A percentile compares a stretch with the other conserved stretches of the same genome.
Evolutionary conservation across 2,329 filamentous ascomycete genomes (phyloP).

Genomic region (Dactylellina cionopaga): DNA sequence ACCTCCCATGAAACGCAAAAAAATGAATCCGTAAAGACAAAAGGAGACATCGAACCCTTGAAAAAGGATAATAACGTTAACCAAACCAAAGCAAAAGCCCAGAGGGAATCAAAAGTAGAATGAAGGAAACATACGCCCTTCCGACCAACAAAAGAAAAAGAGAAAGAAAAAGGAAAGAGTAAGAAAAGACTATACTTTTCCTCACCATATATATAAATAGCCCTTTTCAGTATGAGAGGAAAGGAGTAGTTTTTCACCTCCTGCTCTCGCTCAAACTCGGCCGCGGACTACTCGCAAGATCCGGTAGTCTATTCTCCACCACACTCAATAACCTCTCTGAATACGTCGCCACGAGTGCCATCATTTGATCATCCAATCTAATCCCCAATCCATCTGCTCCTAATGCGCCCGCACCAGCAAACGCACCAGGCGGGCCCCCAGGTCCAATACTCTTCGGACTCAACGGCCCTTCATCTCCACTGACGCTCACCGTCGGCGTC

Average conservation of each 20-base stretch:
- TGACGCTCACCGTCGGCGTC: slow-evolving; percentile 33
- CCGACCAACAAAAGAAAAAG: background rate
- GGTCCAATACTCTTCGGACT: slow-evolving; percentile 26
- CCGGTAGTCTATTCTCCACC: slow-evolving; percentile 39
- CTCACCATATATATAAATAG: background rate
- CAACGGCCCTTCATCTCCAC: slow-evolving; percentile 18
- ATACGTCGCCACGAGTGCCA: slow-evolving; percentile 44
- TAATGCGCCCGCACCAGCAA: background rate
- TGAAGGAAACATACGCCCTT: too few relatives aligned
- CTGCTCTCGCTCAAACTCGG: slow-evolving; percentile 28
- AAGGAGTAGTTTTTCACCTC: slow-evolving; percentile 14
- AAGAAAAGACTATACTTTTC: background rate
- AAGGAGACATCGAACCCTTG: too few relatives aligned
- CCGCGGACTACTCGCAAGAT: slow-evolving; percentile 28
- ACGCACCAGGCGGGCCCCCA: background rate
- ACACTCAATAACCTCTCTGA: slow-evolving; percentile 48
- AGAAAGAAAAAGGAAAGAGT: background rate
- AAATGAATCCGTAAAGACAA: slow-evolving; percentile 43
- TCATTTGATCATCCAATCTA: slow-evolving; percentile 49
- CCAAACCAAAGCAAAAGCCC: slow-evolving; percentile 1
- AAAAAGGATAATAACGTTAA: slow-evolving; percentile 35
- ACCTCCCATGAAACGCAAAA: slow-evolving; percentile 42
- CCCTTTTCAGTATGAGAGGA: too few relatives aligned
- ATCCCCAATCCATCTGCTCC: slow-evolving; percentile 38
- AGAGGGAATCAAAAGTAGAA: too few relatives aligned